Evolutionary conservation across 2,329 filamentous ascomycete genomes (phyloP), one percentile per base, ranked within the genome.

Genomic region (Botrytis sinoallii): DNA sequence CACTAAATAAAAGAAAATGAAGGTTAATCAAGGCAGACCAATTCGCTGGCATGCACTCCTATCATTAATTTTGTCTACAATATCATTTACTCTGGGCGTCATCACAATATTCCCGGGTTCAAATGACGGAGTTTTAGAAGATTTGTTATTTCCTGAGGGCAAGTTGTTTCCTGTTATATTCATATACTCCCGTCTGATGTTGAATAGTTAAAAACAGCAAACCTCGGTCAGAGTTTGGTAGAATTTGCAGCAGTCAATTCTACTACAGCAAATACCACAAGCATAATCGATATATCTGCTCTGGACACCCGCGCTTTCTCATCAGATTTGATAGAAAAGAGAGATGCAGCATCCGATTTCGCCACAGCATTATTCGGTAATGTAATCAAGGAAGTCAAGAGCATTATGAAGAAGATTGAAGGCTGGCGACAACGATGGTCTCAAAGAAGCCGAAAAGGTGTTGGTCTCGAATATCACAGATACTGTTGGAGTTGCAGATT

Each of bases 401-500:
- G 25, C 2, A 55, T 55, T 12, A 12, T 4, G 48, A 55, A 55
- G 48, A 55, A 55, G 25, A n/a, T 55, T n/a, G 48, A 55, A 55
- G 25, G 25, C 48, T n/a, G 25, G 48, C 48, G 48, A 55, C n/a
- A 55, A 16, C 25, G 48, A 55, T 55, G 48, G 25, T 16, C 48
- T 55, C 4, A 55, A 55, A 12, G 25, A 55, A 55, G 52, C 35
- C 22, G 46, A 40, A 4, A 68, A 40, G 20, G 12, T 10, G 4
- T 40, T 57, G 32, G 22, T 68, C 12, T 38, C 32, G 16, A 68
- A 57, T 57, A 35, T 68, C 7, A 68, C 66, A 29, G 46, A 68
- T n/a, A 55, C 66, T 5, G 38, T 68, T 14, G 48, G 46, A 40
- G 32, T 68, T 38, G 66, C 66, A 14, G 66, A 68, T 52, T 68